Conservation (phyloP, 352 stramenopile species). For the Phytophthora aleatoria region DNA sequence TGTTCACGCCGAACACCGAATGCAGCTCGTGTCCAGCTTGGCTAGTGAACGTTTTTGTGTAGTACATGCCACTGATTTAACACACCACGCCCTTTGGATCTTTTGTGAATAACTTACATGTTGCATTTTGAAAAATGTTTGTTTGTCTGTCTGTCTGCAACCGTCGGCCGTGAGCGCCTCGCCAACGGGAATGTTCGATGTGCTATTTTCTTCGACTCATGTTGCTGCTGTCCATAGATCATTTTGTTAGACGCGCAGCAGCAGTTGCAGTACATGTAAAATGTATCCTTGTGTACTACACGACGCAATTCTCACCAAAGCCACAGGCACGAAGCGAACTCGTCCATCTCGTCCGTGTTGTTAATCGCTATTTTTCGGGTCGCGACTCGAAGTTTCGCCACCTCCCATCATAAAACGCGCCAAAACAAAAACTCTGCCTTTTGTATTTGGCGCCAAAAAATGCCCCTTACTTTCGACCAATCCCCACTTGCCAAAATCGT, state of each 20-base stretch:
- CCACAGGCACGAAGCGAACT: too few relatives aligned
- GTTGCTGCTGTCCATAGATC: neutral
- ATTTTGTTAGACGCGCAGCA: neutral
- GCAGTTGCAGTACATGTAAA: too few relatives aligned
- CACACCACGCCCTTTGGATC: neutral
- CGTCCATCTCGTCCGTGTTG: too few relatives aligned
- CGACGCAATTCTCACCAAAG: too few relatives aligned
- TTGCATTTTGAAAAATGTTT: too few relatives aligned
- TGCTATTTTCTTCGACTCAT: neutral
- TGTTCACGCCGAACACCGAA: slow-evolving; percentile 13
- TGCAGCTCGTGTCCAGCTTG: slow-evolving; percentile 3
- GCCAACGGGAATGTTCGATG: too few relatives aligned
- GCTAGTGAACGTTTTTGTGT: neutral
- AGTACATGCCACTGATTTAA: neutral
- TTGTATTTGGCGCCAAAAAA: slow-evolving; percentile 17
- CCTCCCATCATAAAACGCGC: neutral
- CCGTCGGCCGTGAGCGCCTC: too few relatives aligned
- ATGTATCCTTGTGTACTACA: too few relatives aligned
- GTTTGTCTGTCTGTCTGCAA: neutral
- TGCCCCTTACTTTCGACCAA: slow-evolving; percentile 10
- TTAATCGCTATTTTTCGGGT: too few relatives aligned
- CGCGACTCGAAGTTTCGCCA: neutral
- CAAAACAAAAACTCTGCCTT: neutral
- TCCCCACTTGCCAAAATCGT: neutral
- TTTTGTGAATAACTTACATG: too few relatives aligned